Conservation (phyloP, 1,139 yeast genomes). For the Geotrichum klebahnii region DNA sequence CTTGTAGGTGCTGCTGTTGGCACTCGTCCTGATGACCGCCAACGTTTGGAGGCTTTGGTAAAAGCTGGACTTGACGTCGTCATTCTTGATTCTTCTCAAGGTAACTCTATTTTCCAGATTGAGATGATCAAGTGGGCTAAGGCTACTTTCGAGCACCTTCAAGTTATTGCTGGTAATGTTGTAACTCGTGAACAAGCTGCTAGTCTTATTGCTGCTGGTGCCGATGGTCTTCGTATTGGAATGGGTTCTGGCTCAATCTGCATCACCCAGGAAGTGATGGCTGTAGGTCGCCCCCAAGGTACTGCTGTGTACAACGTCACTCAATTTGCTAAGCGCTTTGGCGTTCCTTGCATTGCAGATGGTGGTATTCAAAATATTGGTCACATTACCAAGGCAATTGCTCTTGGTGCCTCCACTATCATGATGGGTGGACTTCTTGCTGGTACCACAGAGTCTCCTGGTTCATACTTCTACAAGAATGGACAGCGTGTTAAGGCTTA, state of each 20-base stretch:
- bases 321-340: conserved; percentile 82
- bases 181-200: conserved; percentile 99
- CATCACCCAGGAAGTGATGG: conserved; percentile 99
- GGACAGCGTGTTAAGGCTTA: conserved; percentile 96
- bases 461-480: conserved; percentile 94
- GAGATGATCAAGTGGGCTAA: conserved; percentile 92
- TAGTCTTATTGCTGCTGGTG: conserved; percentile 88
- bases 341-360: conserved; percentile 96
- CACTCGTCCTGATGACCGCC: conserved; percentile 83
- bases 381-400: conserved; percentile 93
- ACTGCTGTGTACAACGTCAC: conserved; percentile 87
- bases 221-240: conserved; percentile 97
- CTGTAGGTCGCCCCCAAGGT: conserved; percentile 99
- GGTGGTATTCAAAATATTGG: conserved; percentile 99
- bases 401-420: conserved; percentile 93
- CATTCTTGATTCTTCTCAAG: conserved; percentile 93
- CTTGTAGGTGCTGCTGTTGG: conserved; percentile 99
- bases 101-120: conserved; percentile 91
- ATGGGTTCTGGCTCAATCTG: conserved; percentile 99
- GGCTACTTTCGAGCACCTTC: conserved; percentile 67
- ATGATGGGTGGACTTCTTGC: conserved; percentile 99
- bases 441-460: conserved; percentile 98
- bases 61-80: conserved; percentile 98
- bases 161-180: conserved; percentile 96
- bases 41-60: conserved; percentile 76